phyloP scores from a whole-genome alignment of 352 stramenopile species.

The Globisporangium nodosum region DNA sequence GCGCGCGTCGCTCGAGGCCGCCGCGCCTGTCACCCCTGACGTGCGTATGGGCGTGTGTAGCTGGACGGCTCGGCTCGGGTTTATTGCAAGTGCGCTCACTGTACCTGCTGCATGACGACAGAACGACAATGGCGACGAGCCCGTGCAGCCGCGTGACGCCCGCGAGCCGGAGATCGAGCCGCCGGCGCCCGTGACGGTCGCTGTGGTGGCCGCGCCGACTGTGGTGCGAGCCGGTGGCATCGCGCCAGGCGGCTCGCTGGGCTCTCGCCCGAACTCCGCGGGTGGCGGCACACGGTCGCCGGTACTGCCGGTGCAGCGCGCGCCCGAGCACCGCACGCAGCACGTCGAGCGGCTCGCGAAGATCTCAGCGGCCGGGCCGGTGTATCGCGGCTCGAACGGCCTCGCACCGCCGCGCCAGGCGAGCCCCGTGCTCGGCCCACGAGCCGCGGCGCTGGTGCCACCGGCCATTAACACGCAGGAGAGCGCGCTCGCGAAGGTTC shows the following conservation, averaged over 20 bases:
- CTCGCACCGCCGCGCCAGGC: constrained; percentile 16
- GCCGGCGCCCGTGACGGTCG: neutral
- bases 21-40: constrained; percentile 10
- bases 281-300: constrained; percentile 18
- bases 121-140: constrained; percentile 9
- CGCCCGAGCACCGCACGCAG: constrained; percentile 9
- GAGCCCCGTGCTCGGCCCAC: constrained; percentile 49
- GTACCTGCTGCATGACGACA: neutral
- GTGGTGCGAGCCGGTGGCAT: constrained; percentile 4
- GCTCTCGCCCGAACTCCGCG: constrained; percentile 7
- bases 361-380: constrained; percentile 42
- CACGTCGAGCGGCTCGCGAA: constrained; percentile 53
- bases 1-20: constrained; percentile 4
- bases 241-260: constrained; percentile 12
- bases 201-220: neutral
- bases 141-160: neutral
- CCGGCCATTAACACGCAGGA: constrained; percentile 11
- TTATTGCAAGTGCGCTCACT: neutral
- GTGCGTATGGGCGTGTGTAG: neutral
- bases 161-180: constrained; percentile 6
- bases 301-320: constrained; percentile 38
- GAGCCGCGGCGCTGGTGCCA: constrained; percentile 20
- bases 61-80: neutral
- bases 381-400: constrained; percentile 22
- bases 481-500: constrained; percentile 28